These are phyloP conservation scores for Gastroboletus turbinatus DNA, from an alignment of 1,284 basidiomycete species.

Conservation along the genomic window DNA sequence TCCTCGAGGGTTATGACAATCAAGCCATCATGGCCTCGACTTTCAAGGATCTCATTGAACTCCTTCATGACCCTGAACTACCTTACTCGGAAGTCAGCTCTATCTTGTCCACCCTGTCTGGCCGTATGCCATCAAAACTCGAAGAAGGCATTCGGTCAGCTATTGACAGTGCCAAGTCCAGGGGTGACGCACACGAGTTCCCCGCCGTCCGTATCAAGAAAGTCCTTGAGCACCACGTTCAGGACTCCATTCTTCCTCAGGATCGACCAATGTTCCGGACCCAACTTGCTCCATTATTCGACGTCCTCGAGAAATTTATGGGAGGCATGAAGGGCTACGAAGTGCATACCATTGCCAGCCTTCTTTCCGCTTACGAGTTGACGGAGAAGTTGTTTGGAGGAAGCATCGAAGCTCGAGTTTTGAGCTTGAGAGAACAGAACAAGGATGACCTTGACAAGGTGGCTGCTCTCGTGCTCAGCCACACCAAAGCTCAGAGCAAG, in stretches of 20 bases:
- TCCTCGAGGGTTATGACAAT: conserved; percentile 95
- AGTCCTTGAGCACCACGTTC: conserved; percentile 81
- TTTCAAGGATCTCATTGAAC: conserved; percentile 78
- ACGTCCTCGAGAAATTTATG: conserved; percentile 81
- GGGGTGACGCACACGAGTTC: conserved; percentile 78
- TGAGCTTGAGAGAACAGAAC: conserved; percentile 88
- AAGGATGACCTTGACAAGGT: conserved; percentile 93
- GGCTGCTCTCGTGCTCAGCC: conserved; percentile 86
- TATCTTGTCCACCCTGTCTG: conserved; percentile 87
- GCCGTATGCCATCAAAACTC: conserved; percentile 90
- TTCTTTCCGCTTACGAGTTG: conserved; percentile 75
- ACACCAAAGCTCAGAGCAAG: conserved; percentile 94
- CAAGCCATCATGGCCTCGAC: conserved; percentile 82
- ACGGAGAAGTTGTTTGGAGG: conserved; percentile 93
- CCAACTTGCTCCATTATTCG: conserved; percentile 72
- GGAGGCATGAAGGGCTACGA: conserved; percentile 89
- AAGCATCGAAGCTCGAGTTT: conserved; percentile 89
- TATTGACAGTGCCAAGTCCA: conserved; percentile 75
- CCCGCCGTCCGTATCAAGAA: conserved; percentile 83
- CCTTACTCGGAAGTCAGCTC: conserved; percentile 87
- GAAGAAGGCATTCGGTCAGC: conserved; percentile 84
- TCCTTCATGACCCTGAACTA: conserved; percentile 82
- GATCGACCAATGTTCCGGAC: conserved; percentile 78
- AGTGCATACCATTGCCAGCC: conserved; percentile 67
- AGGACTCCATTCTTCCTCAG: conserved; percentile 77